These are phyloP conservation scores for Pouteria glomerata DNA, from an alignment of 148 eudicot genomes.

Conservation along the genomic window DNA sequence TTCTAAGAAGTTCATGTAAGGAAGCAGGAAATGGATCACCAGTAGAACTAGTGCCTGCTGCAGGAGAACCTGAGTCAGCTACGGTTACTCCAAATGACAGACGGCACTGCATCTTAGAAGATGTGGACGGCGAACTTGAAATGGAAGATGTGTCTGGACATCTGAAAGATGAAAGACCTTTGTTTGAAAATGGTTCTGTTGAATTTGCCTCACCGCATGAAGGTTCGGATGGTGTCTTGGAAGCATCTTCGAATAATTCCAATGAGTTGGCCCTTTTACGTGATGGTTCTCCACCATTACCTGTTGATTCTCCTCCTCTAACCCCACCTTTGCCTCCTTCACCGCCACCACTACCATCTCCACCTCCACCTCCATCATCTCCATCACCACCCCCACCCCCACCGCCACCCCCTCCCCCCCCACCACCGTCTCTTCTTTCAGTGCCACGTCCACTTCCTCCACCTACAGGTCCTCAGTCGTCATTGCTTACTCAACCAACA, in stretches of 20 bases:
- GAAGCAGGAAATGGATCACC: conserved; percentile 39
- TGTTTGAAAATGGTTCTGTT: conserved; percentile 18
- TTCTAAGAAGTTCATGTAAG: conserved; percentile 25
- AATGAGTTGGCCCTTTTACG: conserved; percentile 28
- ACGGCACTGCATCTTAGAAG: conserved; percentile 76
- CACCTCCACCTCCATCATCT: conserved; percentile 37
- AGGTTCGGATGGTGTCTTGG: conserved; percentile 26
- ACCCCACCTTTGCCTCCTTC: conserved; percentile 87
- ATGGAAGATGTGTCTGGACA: conserved; percentile 86
- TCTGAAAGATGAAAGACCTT: conserved; percentile 48
- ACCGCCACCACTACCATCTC: conserved; percentile 51
- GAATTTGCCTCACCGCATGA: conserved; percentile 22
- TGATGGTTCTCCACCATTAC: conserved; percentile 75
- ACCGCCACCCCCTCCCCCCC: conserved; percentile 25
- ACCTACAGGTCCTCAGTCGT: conserved; percentile 21
- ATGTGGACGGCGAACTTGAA: conserved; percentile 95
- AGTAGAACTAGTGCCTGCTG: conserved; percentile 26
- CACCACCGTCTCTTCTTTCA: too few species aligned
- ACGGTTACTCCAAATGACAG: conserved; percentile 59
- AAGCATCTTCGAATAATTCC: conserved; percentile 17
- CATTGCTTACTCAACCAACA: conserved; percentile 21
- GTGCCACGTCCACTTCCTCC: conserved; percentile 22
- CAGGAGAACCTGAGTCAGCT: conserved; percentile 28
- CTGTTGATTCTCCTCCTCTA: conserved; percentile 65
- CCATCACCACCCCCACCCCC: conserved; percentile 34